These are phyloP conservation scores for Lepiota venenata DNA, from an alignment of 768 basidiomycete genomes.

Conservation along the genomic window DNA sequence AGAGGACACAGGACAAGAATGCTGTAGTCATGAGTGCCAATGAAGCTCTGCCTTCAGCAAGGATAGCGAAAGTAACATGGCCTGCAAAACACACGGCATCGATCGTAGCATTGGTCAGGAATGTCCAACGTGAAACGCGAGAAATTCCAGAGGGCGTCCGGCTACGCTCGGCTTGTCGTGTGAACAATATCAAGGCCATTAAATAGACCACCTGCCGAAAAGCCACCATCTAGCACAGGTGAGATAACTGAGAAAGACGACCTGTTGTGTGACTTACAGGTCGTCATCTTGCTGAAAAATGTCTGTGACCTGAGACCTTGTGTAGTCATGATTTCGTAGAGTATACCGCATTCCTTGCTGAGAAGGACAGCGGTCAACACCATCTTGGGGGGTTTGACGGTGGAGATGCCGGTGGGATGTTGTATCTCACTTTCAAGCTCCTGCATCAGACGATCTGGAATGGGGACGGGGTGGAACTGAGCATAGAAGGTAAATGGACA, in stretches of 20 bases:
- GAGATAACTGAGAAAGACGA: conserved; percentile 5
- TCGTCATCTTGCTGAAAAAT: conserved; percentile 75
- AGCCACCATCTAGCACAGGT: conserved; percentile 60
- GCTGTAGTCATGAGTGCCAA: conserved; percentile 81
- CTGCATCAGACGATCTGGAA: conserved; percentile 55
- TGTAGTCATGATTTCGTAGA: conserved; percentile 63
- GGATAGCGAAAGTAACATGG: conserved; percentile 84
- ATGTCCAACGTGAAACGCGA: conserved; percentile 80
- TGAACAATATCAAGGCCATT: conserved; percentile 58
- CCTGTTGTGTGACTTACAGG: conserved; percentile 35
- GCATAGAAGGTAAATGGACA: conserved; percentile 69
- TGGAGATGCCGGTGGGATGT: conserved; percentile 69
- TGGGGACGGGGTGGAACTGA: conserved; percentile 53
- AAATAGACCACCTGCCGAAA: conserved; percentile 67
- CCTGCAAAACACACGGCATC: conserved; percentile 86
- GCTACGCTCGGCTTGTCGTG: conserved; percentile 71
- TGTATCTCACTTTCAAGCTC: conserved; percentile 75
- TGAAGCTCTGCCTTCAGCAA: conserved; percentile 80
- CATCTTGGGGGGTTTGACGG: conserved; percentile 52
- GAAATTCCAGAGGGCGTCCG: conserved; percentile 77
- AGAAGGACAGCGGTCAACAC: conserved; percentile 62
- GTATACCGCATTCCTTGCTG: conserved; percentile 77
- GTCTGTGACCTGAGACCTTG: conserved; percentile 70
- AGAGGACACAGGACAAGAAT: conserved; percentile 75
- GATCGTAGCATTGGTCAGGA: conserved; percentile 72